phyloP scores from a whole-genome alignment of 768 basidiomycete genomes.

The Macrolepiota dolichaula region DNA sequence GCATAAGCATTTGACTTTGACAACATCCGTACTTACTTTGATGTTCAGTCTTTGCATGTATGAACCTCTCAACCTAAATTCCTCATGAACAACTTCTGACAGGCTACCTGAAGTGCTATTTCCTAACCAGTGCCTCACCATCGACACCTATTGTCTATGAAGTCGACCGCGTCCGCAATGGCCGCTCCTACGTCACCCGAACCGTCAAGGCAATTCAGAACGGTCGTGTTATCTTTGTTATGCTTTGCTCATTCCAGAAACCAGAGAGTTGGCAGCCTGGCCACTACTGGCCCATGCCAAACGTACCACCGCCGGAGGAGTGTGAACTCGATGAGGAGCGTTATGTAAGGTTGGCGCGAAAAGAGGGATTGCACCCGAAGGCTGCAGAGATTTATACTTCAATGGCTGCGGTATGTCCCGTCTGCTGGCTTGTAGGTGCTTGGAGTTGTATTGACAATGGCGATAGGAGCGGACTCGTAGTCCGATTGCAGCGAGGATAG shows the following conservation, averaged over 20 bases:
- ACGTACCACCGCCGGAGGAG: constrained; percentile 54
- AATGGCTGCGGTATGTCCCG: constrained; percentile 24
- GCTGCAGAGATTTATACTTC: constrained; percentile 30
- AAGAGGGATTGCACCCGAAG: constrained; percentile 28
- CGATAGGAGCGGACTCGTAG: constrained; percentile 64
- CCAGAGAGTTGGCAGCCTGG: constrained; percentile 75
- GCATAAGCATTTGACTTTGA: constrained; percentile 21
- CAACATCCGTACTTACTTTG: neutral
- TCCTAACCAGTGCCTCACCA: constrained; percentile 71
- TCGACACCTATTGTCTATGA: constrained; percentile 74
- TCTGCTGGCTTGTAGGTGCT: neutral
- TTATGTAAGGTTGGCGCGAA: constrained; percentile 27
- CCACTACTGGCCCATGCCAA: constrained; percentile 67
- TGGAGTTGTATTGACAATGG: neutral
- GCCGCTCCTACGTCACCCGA: constrained; percentile 69
- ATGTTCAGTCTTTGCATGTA: constrained; percentile 65
- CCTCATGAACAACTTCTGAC: neutral
- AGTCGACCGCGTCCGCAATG: constrained; percentile 73
- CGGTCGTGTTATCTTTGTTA: constrained; percentile 46
- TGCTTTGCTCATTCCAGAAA: constrained; percentile 80
- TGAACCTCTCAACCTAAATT: constrained; percentile 18
- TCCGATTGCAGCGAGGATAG: constrained; percentile 65
- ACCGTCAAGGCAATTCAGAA: constrained; percentile 58
- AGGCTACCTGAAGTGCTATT: constrained; percentile 60
- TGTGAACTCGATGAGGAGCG: constrained; percentile 57